A percentile compares a stretch with the other conserved stretches of the same genome.
phyloP scores from a whole-genome alignment of 139 green algal genomes.

The Chara braunii region DNA sequence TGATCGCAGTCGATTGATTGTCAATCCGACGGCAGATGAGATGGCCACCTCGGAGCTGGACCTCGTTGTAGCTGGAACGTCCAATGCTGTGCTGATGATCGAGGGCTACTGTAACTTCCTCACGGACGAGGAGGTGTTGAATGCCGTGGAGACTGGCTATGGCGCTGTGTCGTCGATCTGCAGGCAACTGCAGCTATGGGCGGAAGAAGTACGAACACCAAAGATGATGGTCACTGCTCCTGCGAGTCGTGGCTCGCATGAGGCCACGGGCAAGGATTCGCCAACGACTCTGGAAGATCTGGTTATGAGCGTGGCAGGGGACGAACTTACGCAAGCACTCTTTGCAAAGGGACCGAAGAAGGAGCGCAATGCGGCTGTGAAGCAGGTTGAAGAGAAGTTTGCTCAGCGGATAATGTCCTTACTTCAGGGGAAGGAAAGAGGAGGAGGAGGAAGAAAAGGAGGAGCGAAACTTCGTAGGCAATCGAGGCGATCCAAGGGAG shows the following conservation, averaged over 20 bases:
- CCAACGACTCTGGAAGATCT: no score
- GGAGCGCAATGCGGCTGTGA: constrained; percentile 17
- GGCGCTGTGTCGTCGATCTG: neutral
- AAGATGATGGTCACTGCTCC: no score
- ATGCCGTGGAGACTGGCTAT: constrained; percentile 46
- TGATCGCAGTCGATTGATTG: constrained; percentile 54
- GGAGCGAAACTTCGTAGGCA: no score
- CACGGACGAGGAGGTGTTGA: constrained; percentile 73
- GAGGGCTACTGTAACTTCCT: constrained; percentile 91
- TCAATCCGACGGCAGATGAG: constrained; percentile 71
- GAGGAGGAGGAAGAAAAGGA: no score
- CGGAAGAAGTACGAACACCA: no score
- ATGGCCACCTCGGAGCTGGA: constrained; percentile 59
- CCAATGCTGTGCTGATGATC: constrained; percentile 87
- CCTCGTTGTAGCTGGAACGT: constrained; percentile 80
- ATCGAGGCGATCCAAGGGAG: no score
- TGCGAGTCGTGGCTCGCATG: no score
- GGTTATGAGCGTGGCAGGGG: constrained; percentile 45
- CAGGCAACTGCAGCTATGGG: neutral
- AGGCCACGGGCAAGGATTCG: no score
- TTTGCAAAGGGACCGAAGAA: constrained; percentile 47
- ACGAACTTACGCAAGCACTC: constrained; percentile 42
- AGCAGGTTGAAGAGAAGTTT: constrained; percentile 4
- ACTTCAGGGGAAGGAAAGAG: constrained; percentile 13
- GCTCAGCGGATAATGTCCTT: constrained; percentile 1